Base-by-base conservation (phyloP, 495 filamentous ascomycete species). In the Oleoguttula mirabilis region DNA sequence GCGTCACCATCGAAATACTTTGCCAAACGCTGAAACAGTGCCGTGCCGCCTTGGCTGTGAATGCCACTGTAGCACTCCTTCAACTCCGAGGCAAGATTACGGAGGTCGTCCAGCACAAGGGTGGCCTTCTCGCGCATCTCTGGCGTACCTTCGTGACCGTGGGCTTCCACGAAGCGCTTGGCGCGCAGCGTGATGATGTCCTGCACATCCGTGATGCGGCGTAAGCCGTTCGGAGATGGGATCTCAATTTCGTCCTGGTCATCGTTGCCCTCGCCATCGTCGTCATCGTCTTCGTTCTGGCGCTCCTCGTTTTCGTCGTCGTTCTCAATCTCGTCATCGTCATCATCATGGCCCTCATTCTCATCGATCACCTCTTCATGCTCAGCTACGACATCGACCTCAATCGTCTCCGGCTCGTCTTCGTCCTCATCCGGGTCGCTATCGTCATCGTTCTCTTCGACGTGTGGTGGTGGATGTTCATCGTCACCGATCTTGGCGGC, bases 1-100 rank as follows among this genome's bases (percentile, higher is more conserved):
- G 77, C 74, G 59, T 94, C 82, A 2, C 80, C 79, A 43, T 90
- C 80, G 57, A 99, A 99, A 54, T 87, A 85, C n/a, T 73, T 70
- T 0, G 86, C 86, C 38, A 99, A 63, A 25, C 68, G 79, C 23
- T 67, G 65, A 64, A 96, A 96, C 6, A 93, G 69, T 1, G 71
- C 59, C 11, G 65, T 63, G 6, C 81, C 77, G 39, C 69, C 62
- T 12, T 69, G 66, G 10, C 64, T 57, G n/a, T 62, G 66, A 31
- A 71, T 62, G 24, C 62, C 65, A 19, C 78, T 59, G 59, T 85
- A 92, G 55, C 76, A 83, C 0, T 61, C 57, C 47, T 79, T 70
- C 27, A 94, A 78, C 8, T 85, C 76, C 3, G 66, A 55, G 6
- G 85, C 84, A 14, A 99, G 63, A 3, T 49, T 56, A 51, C 81